phyloP scores from a whole-genome alignment of 1,284 basidiomycete genomes.

The Athelia sp. region DNA sequence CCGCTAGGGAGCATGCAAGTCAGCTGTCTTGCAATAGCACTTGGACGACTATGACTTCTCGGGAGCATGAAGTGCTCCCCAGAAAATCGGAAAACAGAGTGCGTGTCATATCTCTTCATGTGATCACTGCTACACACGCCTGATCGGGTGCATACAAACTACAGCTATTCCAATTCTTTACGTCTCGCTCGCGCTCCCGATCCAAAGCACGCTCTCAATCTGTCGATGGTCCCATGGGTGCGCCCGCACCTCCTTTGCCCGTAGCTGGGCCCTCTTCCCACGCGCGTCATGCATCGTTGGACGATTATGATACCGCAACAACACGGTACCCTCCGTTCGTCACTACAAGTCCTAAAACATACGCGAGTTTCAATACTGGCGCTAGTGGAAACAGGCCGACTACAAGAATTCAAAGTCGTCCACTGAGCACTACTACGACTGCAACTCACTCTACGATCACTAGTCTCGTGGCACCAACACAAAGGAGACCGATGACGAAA shows the following conservation, averaged over 20 bases:
- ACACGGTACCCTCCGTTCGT: background rate
- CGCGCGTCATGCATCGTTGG: background rate
- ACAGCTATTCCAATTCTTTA: background rate
- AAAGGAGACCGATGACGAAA: background rate
- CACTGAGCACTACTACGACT: background rate
- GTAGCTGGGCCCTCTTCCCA: background rate
- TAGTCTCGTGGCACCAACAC: background rate
- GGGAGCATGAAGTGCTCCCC: background rate
- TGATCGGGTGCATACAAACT: background rate
- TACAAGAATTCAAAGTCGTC: background rate
- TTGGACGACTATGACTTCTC: background rate
- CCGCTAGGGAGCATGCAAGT: background rate
- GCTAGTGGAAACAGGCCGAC: background rate
- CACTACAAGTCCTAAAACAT: background rate
- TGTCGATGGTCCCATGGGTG: background rate
- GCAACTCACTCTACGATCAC: background rate
- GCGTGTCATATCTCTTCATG: background rate
- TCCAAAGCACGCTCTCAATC: conserved; percentile 1
- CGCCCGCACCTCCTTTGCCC: background rate
- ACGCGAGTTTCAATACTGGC: background rate
- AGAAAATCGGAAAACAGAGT: background rate
- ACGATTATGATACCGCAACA: background rate
- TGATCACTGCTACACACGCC: background rate
- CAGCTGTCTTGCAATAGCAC: background rate
- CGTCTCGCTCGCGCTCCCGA: background rate